A percentile compares a stretch with the other conserved stretches of the same genome.
Conservation (phyloP, 2,329 filamentous ascomycete genomes). For the Paradendryphiella salina region DNA sequence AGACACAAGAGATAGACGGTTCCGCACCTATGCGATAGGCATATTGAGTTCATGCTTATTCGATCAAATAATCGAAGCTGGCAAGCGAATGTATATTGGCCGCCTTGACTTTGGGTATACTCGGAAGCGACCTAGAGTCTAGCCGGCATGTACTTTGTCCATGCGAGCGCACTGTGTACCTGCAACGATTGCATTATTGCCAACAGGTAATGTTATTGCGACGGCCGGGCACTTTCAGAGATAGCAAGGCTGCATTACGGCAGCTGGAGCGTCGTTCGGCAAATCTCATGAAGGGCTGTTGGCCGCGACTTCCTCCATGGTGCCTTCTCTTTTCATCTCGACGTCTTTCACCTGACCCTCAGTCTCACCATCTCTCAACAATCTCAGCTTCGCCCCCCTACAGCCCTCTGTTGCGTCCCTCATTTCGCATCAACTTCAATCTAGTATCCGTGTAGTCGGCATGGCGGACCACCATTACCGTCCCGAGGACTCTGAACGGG, state of each 20-base stretch:
- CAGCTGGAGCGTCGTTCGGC: background rate
- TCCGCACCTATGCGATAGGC: background rate
- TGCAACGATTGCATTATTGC: no score
- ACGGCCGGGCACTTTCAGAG: no score
- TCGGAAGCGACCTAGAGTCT: no score
- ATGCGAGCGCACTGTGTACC: background rate
- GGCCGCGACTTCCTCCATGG: constrained; percentile 28
- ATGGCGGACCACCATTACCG: constrained; percentile 28
- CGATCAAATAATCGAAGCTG: no score
- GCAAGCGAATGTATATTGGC: no score
- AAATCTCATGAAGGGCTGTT: constrained; percentile 1
- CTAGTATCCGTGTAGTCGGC: background rate
- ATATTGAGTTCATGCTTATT: background rate
- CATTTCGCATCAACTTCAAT: background rate
- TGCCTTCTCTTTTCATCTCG: constrained; percentile 21
- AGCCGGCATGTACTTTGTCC: no score
- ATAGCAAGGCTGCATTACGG: background rate
- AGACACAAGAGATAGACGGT: background rate
- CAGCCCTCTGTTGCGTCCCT: background rate
- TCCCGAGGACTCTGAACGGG: constrained; percentile 15
- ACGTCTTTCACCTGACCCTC: constrained; percentile 7
- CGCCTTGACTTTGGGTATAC: no score
- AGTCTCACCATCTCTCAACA: background rate
- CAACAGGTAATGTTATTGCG: no score
- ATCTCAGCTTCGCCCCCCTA: background rate